Evolutionary conservation across 768 basidiomycete species (phyloP).

Genomic region (Xanthoconium stramineum): DNA sequence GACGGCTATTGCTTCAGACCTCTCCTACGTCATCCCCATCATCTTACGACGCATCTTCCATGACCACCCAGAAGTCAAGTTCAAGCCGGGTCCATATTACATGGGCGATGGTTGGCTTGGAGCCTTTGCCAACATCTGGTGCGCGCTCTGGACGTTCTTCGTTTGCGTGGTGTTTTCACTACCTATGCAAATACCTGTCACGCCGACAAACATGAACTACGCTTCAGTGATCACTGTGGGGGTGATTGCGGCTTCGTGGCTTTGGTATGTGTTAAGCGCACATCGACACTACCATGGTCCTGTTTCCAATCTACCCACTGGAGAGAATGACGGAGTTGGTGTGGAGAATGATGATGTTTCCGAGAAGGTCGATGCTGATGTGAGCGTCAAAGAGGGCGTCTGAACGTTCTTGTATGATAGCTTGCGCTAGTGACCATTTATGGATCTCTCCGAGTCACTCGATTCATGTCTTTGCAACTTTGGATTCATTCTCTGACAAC

Average conservation of each 20-base stretch:
- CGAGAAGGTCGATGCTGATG: neutral
- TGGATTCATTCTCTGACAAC: neutral
- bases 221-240: conserved; percentile 35
- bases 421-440: too few species aligned
- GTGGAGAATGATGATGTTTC: neutral
- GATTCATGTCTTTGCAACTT: neutral
- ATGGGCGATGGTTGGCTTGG: conserved; percentile 51
- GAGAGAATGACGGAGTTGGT: neutral
- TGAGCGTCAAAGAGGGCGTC: neutral
- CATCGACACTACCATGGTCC: conserved; percentile 59
- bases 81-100: conserved; percentile 61
- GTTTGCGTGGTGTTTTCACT: conserved; percentile 48
- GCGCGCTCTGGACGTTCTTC: conserved; percentile 45
- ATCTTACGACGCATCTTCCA: conserved; percentile 47
- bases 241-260: conserved; percentile 27
- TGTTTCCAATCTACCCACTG: conserved; percentile 42
- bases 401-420: neutral
- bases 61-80: conserved; percentile 55
- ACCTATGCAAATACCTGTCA: conserved; percentile 50
- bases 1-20: conserved; percentile 49
- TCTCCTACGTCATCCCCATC: conserved; percentile 59
- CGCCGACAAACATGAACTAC: conserved; percentile 50
- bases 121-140: conserved; percentile 42
- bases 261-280: conserved; percentile 54
- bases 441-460: neutral